These are phyloP conservation scores for Geotrichum citri-aurantii DNA, from an alignment of 1,139 yeast genomes.

Conservation along the genomic window DNA sequence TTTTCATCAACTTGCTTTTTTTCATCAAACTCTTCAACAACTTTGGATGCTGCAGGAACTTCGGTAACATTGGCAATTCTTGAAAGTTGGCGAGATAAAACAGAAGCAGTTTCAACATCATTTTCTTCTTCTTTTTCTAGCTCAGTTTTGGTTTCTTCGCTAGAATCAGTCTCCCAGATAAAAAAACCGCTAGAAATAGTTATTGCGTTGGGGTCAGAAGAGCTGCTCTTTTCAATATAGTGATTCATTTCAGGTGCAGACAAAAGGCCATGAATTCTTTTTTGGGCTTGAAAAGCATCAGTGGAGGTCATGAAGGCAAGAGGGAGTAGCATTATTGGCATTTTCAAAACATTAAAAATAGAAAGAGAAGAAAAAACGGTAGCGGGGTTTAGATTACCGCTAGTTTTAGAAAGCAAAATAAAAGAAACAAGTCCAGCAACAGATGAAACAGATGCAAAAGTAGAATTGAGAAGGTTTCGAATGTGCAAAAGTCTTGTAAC, in stretches of 20 bases:
- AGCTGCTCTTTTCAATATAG: constrained; percentile 33
- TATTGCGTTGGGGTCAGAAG: constrained; percentile 40
- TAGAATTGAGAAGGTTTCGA: constrained; percentile 49
- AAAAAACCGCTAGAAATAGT: constrained; percentile 51
- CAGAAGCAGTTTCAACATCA: constrained; percentile 27
- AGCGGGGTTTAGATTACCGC: constrained; percentile 53
- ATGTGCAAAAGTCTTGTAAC: constrained; percentile 36
- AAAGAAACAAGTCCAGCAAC: constrained; percentile 70
- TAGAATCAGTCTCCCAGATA: constrained; percentile 56
- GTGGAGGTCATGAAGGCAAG: constrained; percentile 54
- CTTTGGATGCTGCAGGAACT: constrained; percentile 30
- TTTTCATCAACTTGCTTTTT: neutral
- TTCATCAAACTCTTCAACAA: constrained; percentile 25
- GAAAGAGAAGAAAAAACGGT: constrained; percentile 71
- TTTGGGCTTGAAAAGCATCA: constrained; percentile 60
- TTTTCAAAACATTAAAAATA: constrained; percentile 59
- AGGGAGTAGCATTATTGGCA: constrained; percentile 71
- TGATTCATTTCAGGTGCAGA: constrained; percentile 38
- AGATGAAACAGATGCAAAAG: constrained; percentile 57
- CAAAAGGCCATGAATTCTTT: constrained; percentile 53
- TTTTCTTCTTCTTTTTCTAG: constrained; percentile 23
- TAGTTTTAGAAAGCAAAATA: constrained; percentile 60
- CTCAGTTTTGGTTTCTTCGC: constrained; percentile 15
- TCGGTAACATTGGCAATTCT: constrained; percentile 36
- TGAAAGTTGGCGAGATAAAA: constrained; percentile 26